Evolutionary conservation across 306 rosid species (phyloP).

Genomic region (Acmispon strigosus): DNA sequence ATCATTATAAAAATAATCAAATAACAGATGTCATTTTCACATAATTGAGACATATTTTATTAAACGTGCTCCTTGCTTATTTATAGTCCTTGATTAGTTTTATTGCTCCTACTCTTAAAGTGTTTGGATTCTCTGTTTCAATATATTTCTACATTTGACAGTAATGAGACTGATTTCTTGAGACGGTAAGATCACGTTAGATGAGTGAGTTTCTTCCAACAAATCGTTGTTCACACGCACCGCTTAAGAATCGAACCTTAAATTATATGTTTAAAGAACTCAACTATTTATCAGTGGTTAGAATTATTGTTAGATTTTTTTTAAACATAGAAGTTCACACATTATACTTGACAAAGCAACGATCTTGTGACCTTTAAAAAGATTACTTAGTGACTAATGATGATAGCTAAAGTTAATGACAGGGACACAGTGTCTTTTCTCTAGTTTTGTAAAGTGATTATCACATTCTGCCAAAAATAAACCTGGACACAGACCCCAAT

Average conservation of each 20-base stretch:
- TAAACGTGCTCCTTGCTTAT: conserved; percentile 18
- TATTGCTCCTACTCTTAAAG: conserved; percentile 16
- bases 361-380: conserved; percentile 18
- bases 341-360: conserved; percentile 24
- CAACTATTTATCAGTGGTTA: too few relatives aligned
- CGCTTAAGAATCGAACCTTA: too few relatives aligned
- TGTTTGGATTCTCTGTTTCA: conserved; percentile 20
- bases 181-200: too few relatives aligned
- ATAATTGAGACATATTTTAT: conserved; percentile 17
- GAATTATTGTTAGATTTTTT: too few relatives aligned
- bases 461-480: conserved; percentile 20
- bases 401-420: conserved; percentile 41
- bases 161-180: too few relatives aligned
- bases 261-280: too few relatives aligned
- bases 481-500: conserved; percentile 16
- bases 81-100: conserved; percentile 8
- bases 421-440: conserved; percentile 33
- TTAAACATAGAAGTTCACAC: conserved; percentile 12
- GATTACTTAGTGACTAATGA: conserved; percentile 31
- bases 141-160: too few relatives aligned
- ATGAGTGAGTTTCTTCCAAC: too few relatives aligned
- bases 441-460: conserved; percentile 18
- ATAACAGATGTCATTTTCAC: conserved; percentile 9
- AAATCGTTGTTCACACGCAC: too few relatives aligned
- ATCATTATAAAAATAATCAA: not conserved